A percentile compares a stretch with the other conserved stretches of the same genome.
Conservation (phyloP, 2,329 filamentous ascomycete genomes). For the Taxawa tesnikishii region DNA sequence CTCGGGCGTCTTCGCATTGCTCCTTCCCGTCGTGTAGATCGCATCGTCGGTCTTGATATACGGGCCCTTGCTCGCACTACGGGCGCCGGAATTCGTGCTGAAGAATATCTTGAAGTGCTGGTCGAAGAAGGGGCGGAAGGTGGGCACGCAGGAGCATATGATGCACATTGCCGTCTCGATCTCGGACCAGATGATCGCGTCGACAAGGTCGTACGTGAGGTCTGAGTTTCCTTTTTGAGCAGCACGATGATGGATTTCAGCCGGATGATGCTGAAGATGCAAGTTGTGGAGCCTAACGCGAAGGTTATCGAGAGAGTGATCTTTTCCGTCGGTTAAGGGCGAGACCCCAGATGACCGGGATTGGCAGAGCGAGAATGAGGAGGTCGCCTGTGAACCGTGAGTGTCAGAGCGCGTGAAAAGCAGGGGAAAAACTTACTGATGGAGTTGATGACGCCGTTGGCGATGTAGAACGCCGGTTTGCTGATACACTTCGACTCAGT, state of each 20-base stretch:
- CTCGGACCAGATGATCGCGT: constrained; percentile 4
- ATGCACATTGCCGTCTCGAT: constrained; percentile 3
- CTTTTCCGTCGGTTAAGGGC: constrained; percentile 41
- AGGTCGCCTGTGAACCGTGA: constrained; percentile 29
- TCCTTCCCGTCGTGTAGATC: too few species aligned
- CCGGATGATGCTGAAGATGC: constrained; percentile 5
- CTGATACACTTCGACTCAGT: constrained; percentile 1
- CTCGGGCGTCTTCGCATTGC: too few species aligned
- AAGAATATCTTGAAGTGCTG: constrained; percentile 6
- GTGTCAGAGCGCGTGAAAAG: background rate
- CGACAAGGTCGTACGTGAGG: constrained; percentile 3
- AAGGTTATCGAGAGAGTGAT: constrained; percentile 37
- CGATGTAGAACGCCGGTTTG: constrained; percentile 3
- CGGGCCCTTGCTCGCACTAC: too few species aligned
- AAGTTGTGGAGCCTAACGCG: constrained; percentile 25
- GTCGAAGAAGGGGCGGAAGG: constrained; percentile 5
- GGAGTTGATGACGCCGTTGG: constrained; percentile 4
- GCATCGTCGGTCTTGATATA: too few species aligned
- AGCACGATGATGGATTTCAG: constrained; percentile 5
- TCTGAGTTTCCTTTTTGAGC: background rate
- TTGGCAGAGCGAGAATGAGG: constrained; percentile 45
- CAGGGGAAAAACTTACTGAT: background rate
- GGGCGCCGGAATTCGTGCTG: too few species aligned
- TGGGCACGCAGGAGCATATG: constrained; percentile 4
- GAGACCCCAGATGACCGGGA: constrained; percentile 41